Evolutionary conservation across 441 rosid species (phyloP).

Genomic region (Eutrema salsugineum): DNA sequence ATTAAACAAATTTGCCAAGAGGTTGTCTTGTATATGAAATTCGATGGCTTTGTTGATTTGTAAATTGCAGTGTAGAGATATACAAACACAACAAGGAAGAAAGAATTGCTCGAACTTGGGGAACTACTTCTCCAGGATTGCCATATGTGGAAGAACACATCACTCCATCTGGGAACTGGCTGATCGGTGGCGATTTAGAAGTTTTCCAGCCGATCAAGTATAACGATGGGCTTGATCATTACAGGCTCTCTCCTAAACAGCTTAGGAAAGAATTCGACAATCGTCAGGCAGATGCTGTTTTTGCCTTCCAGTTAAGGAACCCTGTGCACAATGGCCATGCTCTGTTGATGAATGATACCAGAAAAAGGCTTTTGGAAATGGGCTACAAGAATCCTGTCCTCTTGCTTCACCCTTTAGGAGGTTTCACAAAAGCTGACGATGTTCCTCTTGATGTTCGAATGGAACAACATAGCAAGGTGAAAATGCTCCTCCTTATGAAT

Average conservation of each 20-base stretch:
- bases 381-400: conserved; percentile 89
- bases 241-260: conserved; percentile 86
- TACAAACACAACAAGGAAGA: conserved; percentile 92
- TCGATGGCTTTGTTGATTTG: no score
- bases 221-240: conserved; percentile 91
- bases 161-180: conserved; percentile 78
- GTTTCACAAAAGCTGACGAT: conserved; percentile 88
- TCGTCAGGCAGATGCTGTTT: conserved; percentile 91
- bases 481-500: neutral
- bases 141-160: conserved; percentile 86
- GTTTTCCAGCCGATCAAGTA: conserved; percentile 69
- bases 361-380: conserved; percentile 70
- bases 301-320: conserved; percentile 87
- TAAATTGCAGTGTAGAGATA: conserved; percentile 62
- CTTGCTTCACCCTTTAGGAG: conserved; percentile 93
- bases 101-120: conserved; percentile 91
- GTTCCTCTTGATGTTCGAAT: conserved; percentile 94
- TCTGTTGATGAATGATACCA: conserved; percentile 85
- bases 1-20: no score
- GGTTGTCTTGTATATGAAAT: no score
- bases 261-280: conserved; percentile 73
- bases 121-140: conserved; percentile 79
- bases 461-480: conserved; percentile 93
- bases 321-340: conserved; percentile 98
- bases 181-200: conserved; percentile 87